Percentiles rank a stretch among this genome's conserved stretches.
Conservation (phyloP, 495 filamentous ascomycete species). For the Friedmanniomyces simplex region DNA sequence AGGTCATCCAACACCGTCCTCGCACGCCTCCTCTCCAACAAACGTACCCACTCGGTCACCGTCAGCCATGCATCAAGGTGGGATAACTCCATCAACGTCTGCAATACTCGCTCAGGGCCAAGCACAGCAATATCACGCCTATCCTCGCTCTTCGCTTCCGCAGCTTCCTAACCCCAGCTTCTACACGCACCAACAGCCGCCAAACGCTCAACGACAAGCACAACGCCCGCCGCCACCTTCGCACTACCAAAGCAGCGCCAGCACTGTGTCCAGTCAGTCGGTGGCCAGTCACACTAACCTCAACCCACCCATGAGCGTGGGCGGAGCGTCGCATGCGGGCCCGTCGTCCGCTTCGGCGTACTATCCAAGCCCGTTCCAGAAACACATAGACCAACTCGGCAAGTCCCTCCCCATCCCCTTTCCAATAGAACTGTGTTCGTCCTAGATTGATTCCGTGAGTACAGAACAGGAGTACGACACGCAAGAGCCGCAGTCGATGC, state of each 20-base stretch:
- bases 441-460: constrained; percentile 68
- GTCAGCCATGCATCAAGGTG: constrained; percentile 56
- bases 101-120: constrained; percentile 45
- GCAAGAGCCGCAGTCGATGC: constrained; percentile 48
- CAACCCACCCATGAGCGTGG: constrained; percentile 22
- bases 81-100: constrained; percentile 56
- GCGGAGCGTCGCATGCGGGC: constrained; percentile 25
- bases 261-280: constrained; percentile 23
- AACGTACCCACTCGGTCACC: constrained; percentile 54
- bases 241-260: constrained; percentile 25
- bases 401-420: constrained; percentile 54
- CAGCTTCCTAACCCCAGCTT: constrained; percentile 25
- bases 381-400: constrained; percentile 95
- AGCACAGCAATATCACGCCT: constrained; percentile 32
- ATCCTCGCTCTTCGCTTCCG: constrained; percentile 15
- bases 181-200: constrained; percentile 28
- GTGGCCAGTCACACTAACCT: constrained; percentile 18
- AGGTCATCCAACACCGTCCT: constrained; percentile 65
- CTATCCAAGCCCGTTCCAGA: constrained; percentile 80
- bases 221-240: constrained; percentile 22
- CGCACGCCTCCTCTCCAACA: constrained; percentile 66
- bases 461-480: constrained; percentile 99
- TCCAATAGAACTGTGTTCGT: constrained; percentile 63
- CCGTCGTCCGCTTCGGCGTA: constrained; percentile 32
- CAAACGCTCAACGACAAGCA: constrained; percentile 29